Conservation (phyloP, 1,284 basidiomycete species). For the Xerocomus nothofagi region DNA sequence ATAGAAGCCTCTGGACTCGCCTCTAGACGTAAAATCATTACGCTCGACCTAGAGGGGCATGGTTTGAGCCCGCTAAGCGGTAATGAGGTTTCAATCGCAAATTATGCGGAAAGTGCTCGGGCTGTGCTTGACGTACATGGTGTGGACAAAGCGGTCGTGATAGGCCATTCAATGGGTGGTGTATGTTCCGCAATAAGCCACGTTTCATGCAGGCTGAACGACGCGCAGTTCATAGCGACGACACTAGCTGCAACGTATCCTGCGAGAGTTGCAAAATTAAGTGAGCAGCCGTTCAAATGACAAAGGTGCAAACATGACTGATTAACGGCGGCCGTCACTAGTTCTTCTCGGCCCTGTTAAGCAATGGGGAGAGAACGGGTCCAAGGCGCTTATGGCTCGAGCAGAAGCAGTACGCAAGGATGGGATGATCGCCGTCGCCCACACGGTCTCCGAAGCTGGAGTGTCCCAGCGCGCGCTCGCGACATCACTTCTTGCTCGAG, state of each 20-base stretch:
- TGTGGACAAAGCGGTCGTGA: slow-evolving; percentile 6
- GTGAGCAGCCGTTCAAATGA: slow-evolving; percentile 1
- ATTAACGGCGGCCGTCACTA: not conserved
- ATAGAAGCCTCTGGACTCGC: slow-evolving; percentile 7
- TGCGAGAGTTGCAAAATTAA: slow-evolving; percentile 1
- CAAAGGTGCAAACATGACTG: not conserved
- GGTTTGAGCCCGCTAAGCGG: slow-evolving; percentile 14
- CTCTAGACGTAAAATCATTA: slow-evolving; percentile 19
- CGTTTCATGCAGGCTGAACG: not conserved
- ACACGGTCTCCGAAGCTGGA: not conserved
- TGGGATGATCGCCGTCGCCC: slow-evolving; percentile 8
- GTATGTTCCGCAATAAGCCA: not conserved
- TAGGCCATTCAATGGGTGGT: slow-evolving; percentile 8
- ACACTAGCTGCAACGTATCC: slow-evolving; percentile 5
- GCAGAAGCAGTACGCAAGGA: slow-evolving; percentile 2
- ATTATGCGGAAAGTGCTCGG: slow-evolving; percentile 13
- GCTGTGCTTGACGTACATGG: slow-evolving; percentile 17
- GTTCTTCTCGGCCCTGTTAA: not conserved
- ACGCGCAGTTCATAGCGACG: not conserved
- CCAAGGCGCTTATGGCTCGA: not conserved
- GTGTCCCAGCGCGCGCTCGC: slow-evolving; percentile 5
- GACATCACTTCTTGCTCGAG: slow-evolving; percentile 2
- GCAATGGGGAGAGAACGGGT: not conserved
- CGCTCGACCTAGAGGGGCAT: slow-evolving; percentile 11
- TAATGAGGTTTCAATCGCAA: slow-evolving; percentile 11